Percentiles rank a stretch among this genome's conserved stretches.
These are phyloP conservation scores for Lonicera japonica DNA, from an alignment of 129 eudicot species.

Conservation along the genomic window DNA sequence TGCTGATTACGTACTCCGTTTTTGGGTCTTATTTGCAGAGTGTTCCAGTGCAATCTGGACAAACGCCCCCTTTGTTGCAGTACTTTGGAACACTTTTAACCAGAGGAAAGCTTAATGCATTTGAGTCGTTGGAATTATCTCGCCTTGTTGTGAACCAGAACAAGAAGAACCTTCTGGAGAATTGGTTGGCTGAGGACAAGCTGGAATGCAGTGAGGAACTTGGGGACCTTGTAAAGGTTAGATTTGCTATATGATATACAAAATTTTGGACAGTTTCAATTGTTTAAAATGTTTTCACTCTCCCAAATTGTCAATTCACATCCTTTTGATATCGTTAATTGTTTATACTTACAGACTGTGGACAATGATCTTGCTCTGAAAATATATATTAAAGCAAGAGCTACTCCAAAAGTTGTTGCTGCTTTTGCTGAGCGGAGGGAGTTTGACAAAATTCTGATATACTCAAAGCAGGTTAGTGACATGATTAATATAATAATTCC, in stretches of 20 bases:
- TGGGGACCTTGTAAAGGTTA: conserved; percentile 97
- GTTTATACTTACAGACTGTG: conserved; percentile 50
- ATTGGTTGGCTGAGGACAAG: conserved; percentile 98
- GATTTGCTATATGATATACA: not conserved
- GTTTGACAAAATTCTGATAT: conserved; percentile 91
- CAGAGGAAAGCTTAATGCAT: conserved; percentile 87
- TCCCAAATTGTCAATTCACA: not conserved
- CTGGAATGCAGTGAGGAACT: conserved; percentile 98
- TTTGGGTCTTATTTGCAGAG: conserved; percentile 47
- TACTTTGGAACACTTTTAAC: conserved; percentile 94
- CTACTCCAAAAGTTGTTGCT: conserved; percentile 98
- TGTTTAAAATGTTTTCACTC: not conserved
- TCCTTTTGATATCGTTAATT: too few relatives aligned
- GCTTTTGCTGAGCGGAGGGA: conserved; percentile 99
- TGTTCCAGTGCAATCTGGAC: conserved; percentile 99
- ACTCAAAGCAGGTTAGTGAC: conserved; percentile 87
- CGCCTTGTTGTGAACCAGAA: conserved; percentile 97
- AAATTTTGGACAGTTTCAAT: not conserved
- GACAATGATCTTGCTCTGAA: conserved; percentile 96
- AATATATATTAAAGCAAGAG: conserved; percentile 94
- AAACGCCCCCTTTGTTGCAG: conserved; percentile 92
- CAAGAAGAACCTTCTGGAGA: conserved; percentile 89
- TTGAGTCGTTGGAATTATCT: conserved; percentile 91
- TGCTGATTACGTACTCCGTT: not conserved
- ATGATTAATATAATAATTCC: not conserved